Evolutionary conservation across 2,329 filamentous ascomycete genomes (phyloP).

Genomic region (Aspergillus caelatus): DNA sequence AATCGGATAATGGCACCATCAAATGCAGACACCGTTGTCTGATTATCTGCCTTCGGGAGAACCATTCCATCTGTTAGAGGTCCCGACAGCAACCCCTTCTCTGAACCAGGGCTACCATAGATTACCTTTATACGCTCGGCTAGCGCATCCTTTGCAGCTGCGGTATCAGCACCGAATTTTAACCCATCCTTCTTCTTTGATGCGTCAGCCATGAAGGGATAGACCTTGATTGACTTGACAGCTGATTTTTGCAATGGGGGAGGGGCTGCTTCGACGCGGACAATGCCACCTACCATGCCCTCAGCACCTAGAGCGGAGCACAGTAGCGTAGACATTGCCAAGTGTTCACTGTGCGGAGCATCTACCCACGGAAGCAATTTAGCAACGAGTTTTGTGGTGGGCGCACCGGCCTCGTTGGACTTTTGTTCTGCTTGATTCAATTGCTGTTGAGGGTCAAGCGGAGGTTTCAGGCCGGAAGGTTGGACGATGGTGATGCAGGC

Average conservation of each 20-base stretch:
- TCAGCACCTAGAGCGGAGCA: constrained; percentile 72
- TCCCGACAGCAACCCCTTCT: constrained; percentile 71
- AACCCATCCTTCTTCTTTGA: constrained; percentile 66
- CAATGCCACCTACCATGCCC: constrained; percentile 79
- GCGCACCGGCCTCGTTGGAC: constrained; percentile 57
- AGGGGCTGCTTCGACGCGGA: constrained; percentile 83
- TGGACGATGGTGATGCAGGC: constrained; percentile 84
- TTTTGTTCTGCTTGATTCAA: constrained; percentile 68
- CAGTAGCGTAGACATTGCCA: constrained; percentile 75
- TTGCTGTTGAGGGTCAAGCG: constrained; percentile 69
- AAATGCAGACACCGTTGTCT: constrained; percentile 65
- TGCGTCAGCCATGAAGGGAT: constrained; percentile 69
- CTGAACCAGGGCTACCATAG: constrained; percentile 63
- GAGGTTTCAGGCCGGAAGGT: constrained; percentile 73
- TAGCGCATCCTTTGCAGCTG: constrained; percentile 75
- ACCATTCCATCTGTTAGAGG: constrained; percentile 89
- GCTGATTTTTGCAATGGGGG: constrained; percentile 68
- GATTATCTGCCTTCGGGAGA: constrained; percentile 62
- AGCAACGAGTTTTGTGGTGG: constrained; percentile 72
- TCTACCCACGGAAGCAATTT: constrained; percentile 79
- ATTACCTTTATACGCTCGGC: constrained; percentile 72
- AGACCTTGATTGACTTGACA: constrained; percentile 72
- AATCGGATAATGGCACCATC: constrained; percentile 83
- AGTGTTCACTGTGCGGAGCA: constrained; percentile 78
- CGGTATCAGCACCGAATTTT: constrained; percentile 85